Conservation (phyloP, 495 filamentous ascomycete genomes). For the Hypoxylon fuscum region DNA sequence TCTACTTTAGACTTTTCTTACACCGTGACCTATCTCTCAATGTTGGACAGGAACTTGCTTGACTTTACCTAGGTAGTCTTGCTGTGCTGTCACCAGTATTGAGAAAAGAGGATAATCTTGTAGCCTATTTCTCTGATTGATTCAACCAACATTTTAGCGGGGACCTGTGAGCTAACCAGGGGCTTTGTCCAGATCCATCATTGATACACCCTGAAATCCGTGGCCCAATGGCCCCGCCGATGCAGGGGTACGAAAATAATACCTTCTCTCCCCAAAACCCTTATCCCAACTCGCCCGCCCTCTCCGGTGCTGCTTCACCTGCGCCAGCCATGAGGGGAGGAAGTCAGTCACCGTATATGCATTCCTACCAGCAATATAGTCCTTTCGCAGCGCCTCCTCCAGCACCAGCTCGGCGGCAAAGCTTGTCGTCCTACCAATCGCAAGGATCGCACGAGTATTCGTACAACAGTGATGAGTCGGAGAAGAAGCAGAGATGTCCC, state of each 20-base stretch:
- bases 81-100: no score
- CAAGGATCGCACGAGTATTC: slow-evolving; percentile 47
- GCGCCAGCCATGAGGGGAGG: slow-evolving; percentile 51
- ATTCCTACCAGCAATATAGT: slow-evolving; percentile 43
- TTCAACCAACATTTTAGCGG: slow-evolving; percentile 30
- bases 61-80: no score
- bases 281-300: slow-evolving; percentile 56
- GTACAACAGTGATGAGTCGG: slow-evolving; percentile 46
- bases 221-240: slow-evolving; percentile 51
- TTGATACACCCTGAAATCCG: slow-evolving; percentile 59
- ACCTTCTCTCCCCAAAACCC: slow-evolving; percentile 51
- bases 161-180: slow-evolving; percentile 45
- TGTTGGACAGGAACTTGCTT: no score
- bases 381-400: slow-evolving; percentile 36
- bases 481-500: slow-evolving; percentile 68
- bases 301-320: slow-evolving; percentile 54
- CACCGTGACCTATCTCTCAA: neutral
- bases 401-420: slow-evolving; percentile 37
- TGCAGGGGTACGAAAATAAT: slow-evolving; percentile 53
- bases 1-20: slow-evolving; percentile 32
- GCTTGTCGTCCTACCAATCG: slow-evolving; percentile 53
- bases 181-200: slow-evolving; percentile 52
- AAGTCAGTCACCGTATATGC: slow-evolving; percentile 57
- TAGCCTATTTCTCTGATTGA: no score
- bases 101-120: slow-evolving; percentile 8